Evolutionary conservation across 192 early-diverging fungal species (phyloP).

Genomic region (Backusella morwellensis): DNA sequence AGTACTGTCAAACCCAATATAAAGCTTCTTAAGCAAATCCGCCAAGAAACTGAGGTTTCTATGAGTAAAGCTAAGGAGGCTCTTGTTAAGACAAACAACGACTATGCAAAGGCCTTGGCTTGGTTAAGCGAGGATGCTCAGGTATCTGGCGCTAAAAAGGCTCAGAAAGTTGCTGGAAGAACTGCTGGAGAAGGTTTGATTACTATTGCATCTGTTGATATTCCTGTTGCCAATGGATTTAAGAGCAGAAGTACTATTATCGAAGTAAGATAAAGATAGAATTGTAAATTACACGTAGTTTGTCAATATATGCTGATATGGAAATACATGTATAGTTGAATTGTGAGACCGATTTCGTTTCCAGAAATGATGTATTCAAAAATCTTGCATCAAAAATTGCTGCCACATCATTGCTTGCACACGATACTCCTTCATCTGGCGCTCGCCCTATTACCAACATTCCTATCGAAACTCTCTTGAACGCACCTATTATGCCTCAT

Average conservation of each 20-base stretch:
- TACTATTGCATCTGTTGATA: constrained; percentile 59
- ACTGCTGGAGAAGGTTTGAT: constrained; percentile 77
- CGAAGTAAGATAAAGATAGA: constrained; percentile 47
- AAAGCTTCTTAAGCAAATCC: constrained; percentile 65
- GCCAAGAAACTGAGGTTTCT: constrained; percentile 73
- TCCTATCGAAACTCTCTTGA: constrained; percentile 33
- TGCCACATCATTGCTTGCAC: constrained; percentile 49
- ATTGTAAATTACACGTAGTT: not conserved
- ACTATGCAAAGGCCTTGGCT: constrained; percentile 71
- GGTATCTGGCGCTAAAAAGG: constrained; percentile 68
- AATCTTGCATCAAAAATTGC: constrained; percentile 64
- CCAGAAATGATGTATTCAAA: constrained; percentile 76
- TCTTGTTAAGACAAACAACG: constrained; percentile 64
- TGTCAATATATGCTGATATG: not conserved
- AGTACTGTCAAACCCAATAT: constrained; percentile 42
- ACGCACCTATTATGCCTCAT: constrained; percentile 55
- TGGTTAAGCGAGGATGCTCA: constrained; percentile 82
- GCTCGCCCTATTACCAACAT: constrained; percentile 38
- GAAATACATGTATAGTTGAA: constrained; percentile 56
- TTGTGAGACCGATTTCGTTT: constrained; percentile 97
- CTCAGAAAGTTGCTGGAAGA: constrained; percentile 79
- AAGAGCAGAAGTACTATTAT: constrained; percentile 58
- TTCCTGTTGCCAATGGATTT: constrained; percentile 30
- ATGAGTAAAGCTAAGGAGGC: constrained; percentile 91
- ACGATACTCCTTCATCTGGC: constrained; percentile 21